A percentile compares a stretch with the other conserved stretches of the same genome.
Conservation (phyloP, 331 rosid species). For the Pyrus hybrid region DNA sequence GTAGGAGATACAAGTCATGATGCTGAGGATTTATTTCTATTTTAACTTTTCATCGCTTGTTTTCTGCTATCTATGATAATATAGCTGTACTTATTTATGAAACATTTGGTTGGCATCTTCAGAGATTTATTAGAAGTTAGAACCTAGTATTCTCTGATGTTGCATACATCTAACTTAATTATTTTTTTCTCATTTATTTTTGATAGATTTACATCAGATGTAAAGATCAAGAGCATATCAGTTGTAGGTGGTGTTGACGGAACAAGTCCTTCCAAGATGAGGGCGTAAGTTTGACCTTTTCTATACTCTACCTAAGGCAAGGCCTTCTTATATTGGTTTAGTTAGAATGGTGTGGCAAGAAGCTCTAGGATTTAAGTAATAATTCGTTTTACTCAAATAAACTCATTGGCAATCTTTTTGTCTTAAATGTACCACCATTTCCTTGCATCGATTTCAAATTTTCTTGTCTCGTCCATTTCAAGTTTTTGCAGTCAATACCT, state of each 20-base stretch:
- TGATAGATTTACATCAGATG: slow-evolving; percentile 86
- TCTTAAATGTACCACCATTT: background rate
- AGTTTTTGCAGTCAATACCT: background rate
- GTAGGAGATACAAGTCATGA: background rate
- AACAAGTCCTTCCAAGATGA: slow-evolving; percentile 91
- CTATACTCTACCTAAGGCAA: background rate
- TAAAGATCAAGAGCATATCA: slow-evolving; percentile 92
- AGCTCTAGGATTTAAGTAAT: background rate
- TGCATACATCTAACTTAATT: background rate
- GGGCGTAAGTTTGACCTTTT: slow-evolving; percentile 54
- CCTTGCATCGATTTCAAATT: background rate
- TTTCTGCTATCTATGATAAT: background rate
- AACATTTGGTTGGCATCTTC: background rate
- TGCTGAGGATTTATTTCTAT: background rate
- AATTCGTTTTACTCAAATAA: background rate
- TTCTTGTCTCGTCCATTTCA: background rate
- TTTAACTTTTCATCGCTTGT: background rate
- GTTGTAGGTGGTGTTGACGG: slow-evolving; percentile 78
- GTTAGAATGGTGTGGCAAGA: slow-evolving; percentile 5
- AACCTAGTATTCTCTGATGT: background rate
- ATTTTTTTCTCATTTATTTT: background rate
- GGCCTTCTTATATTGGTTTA: slow-evolving; percentile 13
- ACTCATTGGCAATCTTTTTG: background rate
- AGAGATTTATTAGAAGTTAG: background rate
- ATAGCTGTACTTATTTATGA: background rate